phyloP scores from a whole-genome alignment of 1,284 basidiomycete species.

The Phlebopus sp. region DNA sequence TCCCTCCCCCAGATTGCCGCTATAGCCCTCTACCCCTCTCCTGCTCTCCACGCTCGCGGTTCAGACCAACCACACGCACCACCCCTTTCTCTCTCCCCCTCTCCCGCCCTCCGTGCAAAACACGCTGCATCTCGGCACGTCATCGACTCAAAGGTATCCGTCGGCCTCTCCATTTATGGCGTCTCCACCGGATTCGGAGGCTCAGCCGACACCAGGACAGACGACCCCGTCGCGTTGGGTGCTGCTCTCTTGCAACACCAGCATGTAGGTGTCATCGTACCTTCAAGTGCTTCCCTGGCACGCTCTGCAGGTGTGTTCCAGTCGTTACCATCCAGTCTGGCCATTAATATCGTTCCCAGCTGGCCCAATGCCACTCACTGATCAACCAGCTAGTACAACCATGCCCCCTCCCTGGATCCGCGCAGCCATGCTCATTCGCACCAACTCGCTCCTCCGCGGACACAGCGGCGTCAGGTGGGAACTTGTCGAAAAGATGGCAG shows the following conservation, averaged over 20 bases:
- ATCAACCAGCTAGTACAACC: conserved; percentile 63
- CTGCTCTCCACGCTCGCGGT: conserved; percentile 16
- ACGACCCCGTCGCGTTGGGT: conserved; percentile 65
- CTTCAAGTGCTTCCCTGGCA: conserved; percentile 20
- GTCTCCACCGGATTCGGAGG: conserved; percentile 83
- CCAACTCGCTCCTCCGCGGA: conserved; percentile 85
- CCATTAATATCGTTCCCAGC: conserved; percentile 18
- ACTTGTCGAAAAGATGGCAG: conserved; percentile 76
- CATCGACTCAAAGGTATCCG: conserved; percentile 64
- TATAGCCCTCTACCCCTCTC: conserved; percentile 61
- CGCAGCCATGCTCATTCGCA: conserved; percentile 81
- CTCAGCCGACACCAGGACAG: conserved; percentile 71
- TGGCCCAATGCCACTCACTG: conserved; percentile 57
- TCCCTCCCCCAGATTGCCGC: conserved; percentile 74
- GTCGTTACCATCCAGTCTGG: neutral
- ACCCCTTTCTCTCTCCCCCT: conserved; percentile 51
- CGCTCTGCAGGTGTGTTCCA: conserved; percentile 33
- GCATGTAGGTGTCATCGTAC: conserved; percentile 56
- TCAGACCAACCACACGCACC: conserved; percentile 11
- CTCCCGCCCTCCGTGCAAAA: conserved; percentile 44
- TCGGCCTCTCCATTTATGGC: conserved; percentile 73
- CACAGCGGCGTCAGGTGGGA: conserved; percentile 85
- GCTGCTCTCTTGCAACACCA: conserved; percentile 80
- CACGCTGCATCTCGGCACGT: conserved; percentile 59
- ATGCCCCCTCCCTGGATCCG: conserved; percentile 94